Evolutionary conservation across 139 green algal genomes (phyloP), one percentile per base, ranked within the genome.

Genomic region (Chlorella sorokiniana): DNA sequence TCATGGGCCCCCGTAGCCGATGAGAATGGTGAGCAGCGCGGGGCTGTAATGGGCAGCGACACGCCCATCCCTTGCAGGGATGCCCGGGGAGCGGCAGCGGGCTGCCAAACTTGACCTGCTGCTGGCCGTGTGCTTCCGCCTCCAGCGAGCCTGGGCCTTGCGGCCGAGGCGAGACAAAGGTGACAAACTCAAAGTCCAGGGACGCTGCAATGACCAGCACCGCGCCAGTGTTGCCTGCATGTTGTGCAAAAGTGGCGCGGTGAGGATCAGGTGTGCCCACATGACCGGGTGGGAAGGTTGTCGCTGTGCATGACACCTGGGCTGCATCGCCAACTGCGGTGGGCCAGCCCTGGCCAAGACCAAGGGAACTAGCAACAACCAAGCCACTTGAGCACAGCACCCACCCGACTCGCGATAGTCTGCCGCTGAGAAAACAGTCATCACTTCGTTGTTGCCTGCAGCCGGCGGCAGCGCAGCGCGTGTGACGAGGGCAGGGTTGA

Each of bases 341-440:
- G n/a, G n/a, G n/a, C n/a, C n/a, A n/a, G n/a, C n/a, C n/a, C n/a
- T n/a, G n/a, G n/a, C n/a, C n/a, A n/a, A n/a, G n/a, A n/a, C n/a
- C n/a, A n/a, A 61, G 3, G 52, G 27, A 10, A 16, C 9, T 20
- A 23, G 6, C 52, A 61, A 23, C 7, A 33, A 2, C 25, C 8
- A 22, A 68, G 3, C 61, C 8, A 4, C 27, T 5, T 37, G 29
- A 10, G n/a, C 9, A 68, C 61, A 68, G 29, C 11, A 40, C 61
- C 29, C 78, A 76, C 69, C 69, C 35, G 72, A 56, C 31, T 74
- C 68, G 3, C 41, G n/a, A 41, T 85, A 85, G 74, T 85, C 79
- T 23, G 70, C 31, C 0, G 81, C 81, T 1, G 37, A 65, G 27
- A 85, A 85, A 6, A 85, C 81, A 2, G 81, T 85, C 20, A 85